Evolutionary conservation across 1,284 basidiomycete species (phyloP).

Genomic region (Ganoderma lucidum): DNA sequence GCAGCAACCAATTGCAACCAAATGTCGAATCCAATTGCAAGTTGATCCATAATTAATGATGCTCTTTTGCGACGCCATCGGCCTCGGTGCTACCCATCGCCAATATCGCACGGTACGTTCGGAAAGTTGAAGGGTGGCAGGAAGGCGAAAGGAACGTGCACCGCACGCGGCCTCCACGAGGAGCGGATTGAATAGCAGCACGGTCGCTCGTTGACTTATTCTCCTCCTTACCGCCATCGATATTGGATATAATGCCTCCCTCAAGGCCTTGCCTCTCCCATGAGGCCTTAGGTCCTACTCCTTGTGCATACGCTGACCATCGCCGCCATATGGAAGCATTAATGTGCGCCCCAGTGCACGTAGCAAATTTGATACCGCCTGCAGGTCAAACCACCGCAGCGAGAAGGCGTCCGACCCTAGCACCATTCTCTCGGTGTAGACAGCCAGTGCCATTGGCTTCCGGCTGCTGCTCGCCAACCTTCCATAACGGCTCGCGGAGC

Average conservation of each 20-base stretch:
- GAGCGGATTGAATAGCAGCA: background rate
- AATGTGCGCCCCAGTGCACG: background rate
- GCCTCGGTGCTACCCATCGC: background rate
- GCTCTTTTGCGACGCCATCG: background rate
- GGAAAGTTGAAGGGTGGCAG: background rate
- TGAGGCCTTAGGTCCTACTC: background rate
- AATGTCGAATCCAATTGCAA: background rate
- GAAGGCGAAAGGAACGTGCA: conserved; percentile 4
- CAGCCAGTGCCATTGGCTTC: background rate
- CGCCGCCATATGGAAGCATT: background rate
- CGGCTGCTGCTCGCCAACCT: background rate
- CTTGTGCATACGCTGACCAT: background rate
- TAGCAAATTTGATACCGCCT: background rate
- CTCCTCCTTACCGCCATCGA: conserved; percentile 3
- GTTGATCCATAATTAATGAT: background rate
- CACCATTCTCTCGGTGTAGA: background rate
- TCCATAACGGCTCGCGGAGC: background rate
- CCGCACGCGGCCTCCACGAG: background rate
- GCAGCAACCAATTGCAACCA: background rate
- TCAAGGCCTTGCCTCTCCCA: background rate
- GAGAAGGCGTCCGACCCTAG: background rate
- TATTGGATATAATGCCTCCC: background rate
- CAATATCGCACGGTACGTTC: background rate
- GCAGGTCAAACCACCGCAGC: background rate
- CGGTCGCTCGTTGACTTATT: background rate